A percentile compares a stretch with the other conserved stretches of the same genome.
phyloP scores from a whole-genome alignment of 1,284 basidiomycete genomes.

The Cystodermella granulosa region DNA sequence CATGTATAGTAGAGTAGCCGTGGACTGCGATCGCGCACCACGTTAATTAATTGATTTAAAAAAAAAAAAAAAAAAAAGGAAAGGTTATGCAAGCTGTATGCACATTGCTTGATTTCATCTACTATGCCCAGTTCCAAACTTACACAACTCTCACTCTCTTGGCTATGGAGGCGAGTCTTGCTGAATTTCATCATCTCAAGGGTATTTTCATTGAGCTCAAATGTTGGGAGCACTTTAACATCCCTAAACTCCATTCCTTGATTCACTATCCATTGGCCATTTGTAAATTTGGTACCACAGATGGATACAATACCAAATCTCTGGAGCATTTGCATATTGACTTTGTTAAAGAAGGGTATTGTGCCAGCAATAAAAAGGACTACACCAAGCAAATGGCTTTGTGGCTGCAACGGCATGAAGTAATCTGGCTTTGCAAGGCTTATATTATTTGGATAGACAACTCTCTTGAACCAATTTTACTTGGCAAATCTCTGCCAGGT shows the following conservation, averaged over 20 bases:
- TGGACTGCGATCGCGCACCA: no score
- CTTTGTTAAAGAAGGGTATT: constrained; percentile 10
- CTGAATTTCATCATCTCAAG: constrained; percentile 16
- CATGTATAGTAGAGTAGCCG: no score
- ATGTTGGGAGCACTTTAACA: constrained; percentile 10
- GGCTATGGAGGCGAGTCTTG: constrained; percentile 11
- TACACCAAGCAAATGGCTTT: constrained; percentile 14
- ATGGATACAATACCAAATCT: constrained; percentile 32
- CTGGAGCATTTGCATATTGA: constrained; percentile 6
- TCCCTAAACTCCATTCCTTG: constrained; percentile 38
- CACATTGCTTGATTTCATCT: constrained; percentile 28
- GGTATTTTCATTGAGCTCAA: constrained; percentile 12
- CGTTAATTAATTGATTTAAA: no score
- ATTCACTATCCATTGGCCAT: constrained; percentile 32
- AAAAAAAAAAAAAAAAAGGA: no score
- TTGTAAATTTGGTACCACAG: constrained; percentile 23
- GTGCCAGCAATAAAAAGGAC: constrained; percentile 11
- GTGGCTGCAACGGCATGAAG: constrained; percentile 12
- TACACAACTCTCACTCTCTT: constrained; percentile 18
- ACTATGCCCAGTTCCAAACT: constrained; percentile 19
- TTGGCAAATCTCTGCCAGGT: no score
- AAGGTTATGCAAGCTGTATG: constrained; percentile 13
- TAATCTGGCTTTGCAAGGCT: no score
- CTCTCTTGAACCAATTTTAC: no score
- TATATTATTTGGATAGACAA: no score